phyloP scores from a whole-genome alignment of 306 rosid genomes.

The Leucaena leucocephala region DNA sequence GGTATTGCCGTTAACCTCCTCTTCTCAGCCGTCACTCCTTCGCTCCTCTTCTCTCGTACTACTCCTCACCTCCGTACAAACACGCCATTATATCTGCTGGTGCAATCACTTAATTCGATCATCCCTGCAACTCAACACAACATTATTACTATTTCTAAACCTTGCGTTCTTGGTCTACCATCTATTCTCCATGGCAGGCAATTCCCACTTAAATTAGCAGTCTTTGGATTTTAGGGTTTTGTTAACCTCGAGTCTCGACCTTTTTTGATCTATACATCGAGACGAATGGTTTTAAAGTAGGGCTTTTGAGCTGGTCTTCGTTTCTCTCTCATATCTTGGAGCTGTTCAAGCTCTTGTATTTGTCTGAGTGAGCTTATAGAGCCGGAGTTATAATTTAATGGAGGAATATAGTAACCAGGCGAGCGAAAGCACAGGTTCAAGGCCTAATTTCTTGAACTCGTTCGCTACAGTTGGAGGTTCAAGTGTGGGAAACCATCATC shows the following conservation, averaged over 20 bases:
- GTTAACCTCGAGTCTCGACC: background rate
- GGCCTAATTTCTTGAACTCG: slow-evolving; percentile 80
- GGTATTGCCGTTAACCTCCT: slow-evolving; percentile 13
- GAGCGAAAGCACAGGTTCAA: slow-evolving; percentile 53
- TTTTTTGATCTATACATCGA: background rate
- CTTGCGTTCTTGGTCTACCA: background rate
- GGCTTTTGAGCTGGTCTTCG: background rate
- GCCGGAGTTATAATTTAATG: slow-evolving; percentile 37
- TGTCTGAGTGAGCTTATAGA: background rate
- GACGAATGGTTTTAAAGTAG: background rate
- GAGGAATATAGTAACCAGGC: slow-evolving; percentile 69
- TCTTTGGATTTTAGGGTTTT: background rate
- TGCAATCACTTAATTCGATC: background rate
- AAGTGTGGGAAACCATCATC: slow-evolving; percentile 33
- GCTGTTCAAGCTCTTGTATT: background rate
- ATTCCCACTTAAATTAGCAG: background rate
- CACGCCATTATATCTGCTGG: background rate
- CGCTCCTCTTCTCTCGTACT: background rate
- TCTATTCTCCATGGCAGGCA: background rate
- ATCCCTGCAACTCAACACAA: background rate
- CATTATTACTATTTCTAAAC: background rate
- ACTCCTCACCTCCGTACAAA: background rate
- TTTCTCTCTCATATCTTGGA: background rate
- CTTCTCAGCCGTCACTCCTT: background rate
- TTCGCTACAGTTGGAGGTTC: slow-evolving; percentile 39